Conservation (phyloP, 2,329 filamentous ascomycete species). For the Verticillium isaacii region DNA sequence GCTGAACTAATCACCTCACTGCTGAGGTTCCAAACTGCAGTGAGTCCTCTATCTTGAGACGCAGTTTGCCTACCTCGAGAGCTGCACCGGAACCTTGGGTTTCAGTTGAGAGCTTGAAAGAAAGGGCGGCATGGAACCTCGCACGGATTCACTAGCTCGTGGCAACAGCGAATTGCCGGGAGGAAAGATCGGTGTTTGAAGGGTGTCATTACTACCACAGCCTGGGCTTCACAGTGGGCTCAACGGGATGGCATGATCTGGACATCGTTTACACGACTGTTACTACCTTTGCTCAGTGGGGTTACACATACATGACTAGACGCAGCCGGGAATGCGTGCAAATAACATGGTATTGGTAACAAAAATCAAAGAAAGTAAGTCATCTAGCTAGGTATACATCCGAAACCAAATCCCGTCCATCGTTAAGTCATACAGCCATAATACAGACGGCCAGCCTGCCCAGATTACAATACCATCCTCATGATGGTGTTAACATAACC, state of each 20-base stretch:
- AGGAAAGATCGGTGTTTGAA: too few relatives aligned
- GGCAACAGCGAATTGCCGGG: too few relatives aligned
- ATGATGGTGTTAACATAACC: conserved; percentile 9
- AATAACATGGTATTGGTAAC: neutral
- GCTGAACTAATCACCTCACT: too few relatives aligned
- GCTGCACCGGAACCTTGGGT: neutral
- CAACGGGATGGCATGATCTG: too few relatives aligned
- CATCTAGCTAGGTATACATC: neutral
- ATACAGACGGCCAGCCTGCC: neutral
- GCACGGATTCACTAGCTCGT: too few relatives aligned
- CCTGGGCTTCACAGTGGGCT: too few relatives aligned
- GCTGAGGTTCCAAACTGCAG: neutral
- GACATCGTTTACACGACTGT: too few relatives aligned
- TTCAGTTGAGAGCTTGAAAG: neutral
- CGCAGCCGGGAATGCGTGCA: neutral
- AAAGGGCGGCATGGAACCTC: too few relatives aligned
- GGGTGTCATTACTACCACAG: too few relatives aligned
- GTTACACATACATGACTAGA: too few relatives aligned
- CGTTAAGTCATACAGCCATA: neutral
- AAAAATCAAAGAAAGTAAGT: neutral
- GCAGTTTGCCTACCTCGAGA: neutral
- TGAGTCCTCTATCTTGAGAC: neutral
- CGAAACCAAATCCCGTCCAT: neutral
- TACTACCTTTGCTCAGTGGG: too few relatives aligned
- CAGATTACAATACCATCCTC: neutral